Percentiles rank a stretch among this genome's conserved stretches.
These are phyloP conservation scores for Cyberlindnera misumaiensis DNA, from an alignment of 805 yeast species.

Conservation along the genomic window DNA sequence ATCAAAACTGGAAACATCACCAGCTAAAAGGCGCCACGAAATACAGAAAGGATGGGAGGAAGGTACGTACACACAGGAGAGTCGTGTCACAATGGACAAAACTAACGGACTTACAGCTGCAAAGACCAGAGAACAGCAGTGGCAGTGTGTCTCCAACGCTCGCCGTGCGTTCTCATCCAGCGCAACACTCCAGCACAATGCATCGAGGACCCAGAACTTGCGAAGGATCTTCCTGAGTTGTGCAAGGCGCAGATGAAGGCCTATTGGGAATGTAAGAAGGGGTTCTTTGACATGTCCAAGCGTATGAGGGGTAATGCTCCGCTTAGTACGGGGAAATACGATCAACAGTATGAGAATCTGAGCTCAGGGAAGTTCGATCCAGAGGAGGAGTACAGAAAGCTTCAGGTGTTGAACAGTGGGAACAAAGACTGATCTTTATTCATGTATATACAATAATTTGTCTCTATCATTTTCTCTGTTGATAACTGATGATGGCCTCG, in stretches of 20 bases:
- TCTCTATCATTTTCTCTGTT: too few relatives aligned
- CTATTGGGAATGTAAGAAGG: constrained; percentile 85
- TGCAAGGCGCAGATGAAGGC: constrained; percentile 81
- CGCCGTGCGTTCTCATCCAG: constrained; percentile 91
- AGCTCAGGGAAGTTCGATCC: constrained; percentile 80
- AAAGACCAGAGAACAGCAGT: constrained; percentile 92
- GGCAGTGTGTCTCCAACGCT: constrained; percentile 90
- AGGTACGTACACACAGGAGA: constrained; percentile 31
- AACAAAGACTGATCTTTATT: constrained; percentile 26
- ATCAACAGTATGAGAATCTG: constrained; percentile 75
- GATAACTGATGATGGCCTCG: constrained; percentile 25
- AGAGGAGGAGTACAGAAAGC: constrained; percentile 67
- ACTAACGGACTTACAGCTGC: constrained; percentile 52
- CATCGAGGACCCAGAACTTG: constrained; percentile 69
- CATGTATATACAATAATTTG: background rate
- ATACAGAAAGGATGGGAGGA: constrained; percentile 39
- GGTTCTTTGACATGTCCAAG: constrained; percentile 85
- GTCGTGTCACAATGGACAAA: background rate
- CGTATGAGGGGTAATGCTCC: constrained; percentile 94
- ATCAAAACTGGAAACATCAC: background rate
- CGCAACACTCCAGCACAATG: constrained; percentile 89
- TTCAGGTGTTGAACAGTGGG: constrained; percentile 52
- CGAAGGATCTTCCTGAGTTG: constrained; percentile 74
- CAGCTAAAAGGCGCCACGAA: background rate
- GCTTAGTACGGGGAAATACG: constrained; percentile 85